These are phyloP conservation scores for Cucurbita moschata DNA, from an alignment of 306 rosid genomes.

Conservation along the genomic window DNA sequence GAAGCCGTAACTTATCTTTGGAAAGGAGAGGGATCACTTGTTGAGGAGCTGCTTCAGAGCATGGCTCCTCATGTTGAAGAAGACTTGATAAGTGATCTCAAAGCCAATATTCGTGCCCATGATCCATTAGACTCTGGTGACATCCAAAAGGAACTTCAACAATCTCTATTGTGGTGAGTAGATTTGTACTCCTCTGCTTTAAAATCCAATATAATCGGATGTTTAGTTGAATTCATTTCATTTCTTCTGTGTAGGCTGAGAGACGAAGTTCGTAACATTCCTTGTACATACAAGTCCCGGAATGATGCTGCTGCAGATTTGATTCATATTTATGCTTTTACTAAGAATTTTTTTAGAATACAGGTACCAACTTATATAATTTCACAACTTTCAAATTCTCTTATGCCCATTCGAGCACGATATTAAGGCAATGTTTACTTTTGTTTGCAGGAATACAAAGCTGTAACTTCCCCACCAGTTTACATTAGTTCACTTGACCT, in stretches of 20 bases:
- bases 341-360: conserved; percentile 76
- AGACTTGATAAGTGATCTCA: conserved; percentile 49
- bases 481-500: conserved; percentile 96
- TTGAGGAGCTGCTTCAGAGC: conserved; percentile 78
- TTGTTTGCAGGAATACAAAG: conserved; percentile 52
- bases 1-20: conserved; percentile 58
- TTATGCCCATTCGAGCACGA: not conserved
- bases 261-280: conserved; percentile 80
- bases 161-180: conserved; percentile 60
- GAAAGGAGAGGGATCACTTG: conserved; percentile 93
- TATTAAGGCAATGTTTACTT: not conserved
- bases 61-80: conserved; percentile 58
- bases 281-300: conserved; percentile 91
- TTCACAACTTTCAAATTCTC: not conserved
- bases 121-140: conserved; percentile 58
- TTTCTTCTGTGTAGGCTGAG: conserved; percentile 56
- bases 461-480: conserved; percentile 89
- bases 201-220: not conserved
- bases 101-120: conserved; percentile 43
- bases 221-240: not conserved
- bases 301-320: conserved; percentile 98
- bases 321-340: conserved; percentile 87
- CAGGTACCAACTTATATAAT: conserved; percentile 29
- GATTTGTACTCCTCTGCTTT: conserved; percentile 6
- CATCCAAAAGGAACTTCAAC: conserved; percentile 59